These are phyloP conservation scores for Scleroderma citrinum DNA, from an alignment of 768 basidiomycete species.

Conservation along the genomic window DNA sequence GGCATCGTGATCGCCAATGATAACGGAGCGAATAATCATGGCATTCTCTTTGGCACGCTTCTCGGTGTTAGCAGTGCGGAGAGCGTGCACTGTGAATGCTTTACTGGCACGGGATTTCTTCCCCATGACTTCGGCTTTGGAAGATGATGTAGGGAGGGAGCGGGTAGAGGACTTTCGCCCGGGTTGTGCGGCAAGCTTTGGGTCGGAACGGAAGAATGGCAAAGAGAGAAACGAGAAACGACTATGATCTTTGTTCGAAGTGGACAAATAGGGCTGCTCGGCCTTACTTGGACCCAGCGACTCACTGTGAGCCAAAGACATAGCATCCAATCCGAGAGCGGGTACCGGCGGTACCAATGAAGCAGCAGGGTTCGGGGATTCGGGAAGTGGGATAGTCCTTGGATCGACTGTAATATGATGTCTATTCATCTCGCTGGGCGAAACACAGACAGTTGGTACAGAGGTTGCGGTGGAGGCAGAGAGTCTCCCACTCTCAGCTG, in stretches of 20 bases:
- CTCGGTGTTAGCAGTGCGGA: slow-evolving; percentile 38
- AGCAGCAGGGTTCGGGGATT: slow-evolving; percentile 12
- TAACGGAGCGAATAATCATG: slow-evolving; percentile 56
- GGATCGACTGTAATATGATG: slow-evolving; percentile 5
- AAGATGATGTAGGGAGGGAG: slow-evolving; percentile 8
- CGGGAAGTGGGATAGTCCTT: slow-evolving; percentile 8
- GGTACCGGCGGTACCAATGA: slow-evolving; percentile 17
- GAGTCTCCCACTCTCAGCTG: background rate
- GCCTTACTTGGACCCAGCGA: slow-evolving; percentile 14
- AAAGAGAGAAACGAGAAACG: slow-evolving; percentile 48
- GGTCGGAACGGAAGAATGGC: slow-evolving; percentile 34
- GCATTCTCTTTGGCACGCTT: slow-evolving; percentile 63
- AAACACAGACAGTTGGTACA: slow-evolving; percentile 18
- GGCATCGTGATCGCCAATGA: slow-evolving; percentile 47
- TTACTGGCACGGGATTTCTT: slow-evolving; percentile 35
- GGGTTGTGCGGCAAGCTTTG: slow-evolving; percentile 22
- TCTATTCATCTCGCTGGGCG: background rate
- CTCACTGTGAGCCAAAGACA: slow-evolving; percentile 8
- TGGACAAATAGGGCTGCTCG: slow-evolving; percentile 25
- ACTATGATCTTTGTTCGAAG: slow-evolving; percentile 24
- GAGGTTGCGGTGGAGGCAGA: slow-evolving; percentile 9
- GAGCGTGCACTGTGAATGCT: slow-evolving; percentile 26
- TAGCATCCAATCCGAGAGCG: background rate
- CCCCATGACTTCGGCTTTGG: slow-evolving; percentile 33
- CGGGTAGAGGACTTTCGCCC: slow-evolving; percentile 24